These are phyloP conservation scores for Calonectria naviculata DNA, from an alignment of 2,329 filamentous ascomycete genomes.

Conservation along the genomic window DNA sequence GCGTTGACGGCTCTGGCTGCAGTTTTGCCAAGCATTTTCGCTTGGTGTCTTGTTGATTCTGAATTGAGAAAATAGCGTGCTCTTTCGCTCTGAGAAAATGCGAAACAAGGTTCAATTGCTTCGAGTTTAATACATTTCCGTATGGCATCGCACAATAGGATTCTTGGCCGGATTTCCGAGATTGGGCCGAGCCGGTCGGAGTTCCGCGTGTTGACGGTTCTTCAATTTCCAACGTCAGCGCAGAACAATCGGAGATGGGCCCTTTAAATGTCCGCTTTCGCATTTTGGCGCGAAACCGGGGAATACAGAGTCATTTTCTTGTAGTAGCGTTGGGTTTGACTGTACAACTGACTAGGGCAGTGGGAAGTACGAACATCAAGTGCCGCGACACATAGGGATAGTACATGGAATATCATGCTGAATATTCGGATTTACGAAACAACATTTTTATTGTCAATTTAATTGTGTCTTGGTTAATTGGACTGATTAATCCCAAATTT, in stretches of 20 bases:
- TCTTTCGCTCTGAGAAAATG: neutral
- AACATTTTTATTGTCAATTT: neutral
- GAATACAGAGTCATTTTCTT: neutral
- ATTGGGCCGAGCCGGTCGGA: slow-evolving; percentile 3
- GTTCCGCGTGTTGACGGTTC: neutral
- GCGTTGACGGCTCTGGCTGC: neutral
- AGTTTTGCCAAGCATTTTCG: neutral
- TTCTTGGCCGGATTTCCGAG: slow-evolving; percentile 3
- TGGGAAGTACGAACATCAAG: neutral
- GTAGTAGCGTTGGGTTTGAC: neutral
- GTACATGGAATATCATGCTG: neutral
- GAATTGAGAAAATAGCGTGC: neutral
- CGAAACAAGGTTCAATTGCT: neutral
- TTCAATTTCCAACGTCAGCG: neutral
- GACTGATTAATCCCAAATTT: neutral
- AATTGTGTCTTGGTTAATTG: neutral
- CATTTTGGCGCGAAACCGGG: neutral
- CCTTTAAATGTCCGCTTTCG: neutral
- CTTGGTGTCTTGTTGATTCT: neutral
- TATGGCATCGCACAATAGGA: neutral
- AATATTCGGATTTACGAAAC: neutral
- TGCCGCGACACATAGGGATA: neutral
- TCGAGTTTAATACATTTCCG: neutral
- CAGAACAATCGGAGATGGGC: neutral
- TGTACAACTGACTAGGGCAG: neutral